A percentile compares a stretch with the other conserved stretches of the same genome.
phyloP scores from a whole-genome alignment of 1,139 yeast genomes.

The Geotrichum histeridarum region DNA sequence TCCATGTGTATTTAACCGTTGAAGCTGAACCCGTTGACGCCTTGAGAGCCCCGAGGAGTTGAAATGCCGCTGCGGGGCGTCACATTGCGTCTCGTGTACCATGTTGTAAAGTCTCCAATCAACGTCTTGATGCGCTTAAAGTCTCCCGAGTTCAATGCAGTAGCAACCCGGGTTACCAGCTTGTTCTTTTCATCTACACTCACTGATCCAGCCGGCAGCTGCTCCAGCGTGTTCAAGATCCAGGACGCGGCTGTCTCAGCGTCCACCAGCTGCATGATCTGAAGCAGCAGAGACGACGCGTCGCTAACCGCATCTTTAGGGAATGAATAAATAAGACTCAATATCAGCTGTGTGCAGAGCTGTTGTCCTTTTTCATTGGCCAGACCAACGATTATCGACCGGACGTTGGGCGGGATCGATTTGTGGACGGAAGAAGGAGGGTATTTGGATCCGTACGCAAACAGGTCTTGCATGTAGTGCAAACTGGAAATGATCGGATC shows the following conservation, averaged over 20 bases:
- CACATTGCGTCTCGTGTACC: slow-evolving; percentile 78
- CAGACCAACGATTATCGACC: slow-evolving; percentile 44
- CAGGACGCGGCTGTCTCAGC: slow-evolving; percentile 47
- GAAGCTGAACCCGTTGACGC: slow-evolving; percentile 5
- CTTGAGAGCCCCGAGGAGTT: slow-evolving; percentile 3
- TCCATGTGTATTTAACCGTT: background rate
- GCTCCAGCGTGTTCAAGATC: slow-evolving; percentile 52
- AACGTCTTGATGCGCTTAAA: slow-evolving; percentile 66
- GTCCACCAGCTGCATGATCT: slow-evolving; percentile 55
- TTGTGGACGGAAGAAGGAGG: slow-evolving; percentile 75
- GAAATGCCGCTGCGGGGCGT: slow-evolving; percentile 9
- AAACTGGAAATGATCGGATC: slow-evolving; percentile 68
- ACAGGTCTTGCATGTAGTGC: slow-evolving; percentile 71
- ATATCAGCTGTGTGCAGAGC: slow-evolving; percentile 50
- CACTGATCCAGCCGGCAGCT: slow-evolving; percentile 56
- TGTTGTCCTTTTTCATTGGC: slow-evolving; percentile 52
- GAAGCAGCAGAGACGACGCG: slow-evolving; percentile 68
- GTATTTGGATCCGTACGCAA: slow-evolving; percentile 75
- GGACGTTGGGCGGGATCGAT: slow-evolving; percentile 50
- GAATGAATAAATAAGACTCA: slow-evolving; percentile 67
- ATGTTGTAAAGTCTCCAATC: slow-evolving; percentile 67
- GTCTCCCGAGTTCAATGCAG: slow-evolving; percentile 65
- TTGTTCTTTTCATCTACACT: slow-evolving; percentile 61
- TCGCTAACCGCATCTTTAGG: slow-evolving; percentile 68
- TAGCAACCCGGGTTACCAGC: slow-evolving; percentile 51